Evolutionary conservation across 352 stramenopile species (phyloP).

Genomic region (Aphanomyces cochlioides): DNA sequence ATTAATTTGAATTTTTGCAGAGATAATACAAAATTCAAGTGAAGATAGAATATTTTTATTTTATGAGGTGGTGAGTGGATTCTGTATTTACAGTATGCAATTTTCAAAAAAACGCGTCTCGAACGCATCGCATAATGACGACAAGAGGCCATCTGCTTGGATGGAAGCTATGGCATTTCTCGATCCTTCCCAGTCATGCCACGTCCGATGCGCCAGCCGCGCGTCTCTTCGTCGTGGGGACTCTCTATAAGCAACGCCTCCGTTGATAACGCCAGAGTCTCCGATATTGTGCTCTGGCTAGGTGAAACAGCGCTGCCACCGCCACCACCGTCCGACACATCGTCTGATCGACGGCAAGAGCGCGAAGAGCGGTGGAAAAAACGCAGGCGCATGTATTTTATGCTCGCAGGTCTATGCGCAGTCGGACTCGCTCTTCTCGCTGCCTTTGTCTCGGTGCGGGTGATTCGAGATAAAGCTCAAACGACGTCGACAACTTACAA

Average conservation of each 20-base stretch:
- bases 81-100: too few species aligned
- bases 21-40: too few species aligned
- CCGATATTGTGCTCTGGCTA: neutral
- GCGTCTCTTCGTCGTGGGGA: neutral
- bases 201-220: neutral
- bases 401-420: neutral
- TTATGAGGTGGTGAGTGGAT: neutral
- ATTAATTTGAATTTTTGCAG: too few species aligned
- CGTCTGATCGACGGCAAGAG: neutral
- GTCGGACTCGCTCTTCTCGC: too few species aligned
- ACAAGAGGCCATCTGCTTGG: neutral
- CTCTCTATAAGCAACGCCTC: conserved; percentile 6
- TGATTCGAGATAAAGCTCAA: too few species aligned
- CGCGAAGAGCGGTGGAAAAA: neutral
- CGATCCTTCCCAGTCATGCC: neutral
- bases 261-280: neutral
- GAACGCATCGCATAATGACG: neutral
- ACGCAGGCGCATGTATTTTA: neutral
- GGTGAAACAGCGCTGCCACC: neutral
- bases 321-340: neutral
- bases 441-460: too few species aligned
- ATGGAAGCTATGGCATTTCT: conserved; percentile 1
- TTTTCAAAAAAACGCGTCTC: conserved; percentile 1
- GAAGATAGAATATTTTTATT: too few species aligned
- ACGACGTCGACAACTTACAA: neutral